Conservation (phyloP, 441 rosid genomes). For the Euphorbia corollata region DNA sequence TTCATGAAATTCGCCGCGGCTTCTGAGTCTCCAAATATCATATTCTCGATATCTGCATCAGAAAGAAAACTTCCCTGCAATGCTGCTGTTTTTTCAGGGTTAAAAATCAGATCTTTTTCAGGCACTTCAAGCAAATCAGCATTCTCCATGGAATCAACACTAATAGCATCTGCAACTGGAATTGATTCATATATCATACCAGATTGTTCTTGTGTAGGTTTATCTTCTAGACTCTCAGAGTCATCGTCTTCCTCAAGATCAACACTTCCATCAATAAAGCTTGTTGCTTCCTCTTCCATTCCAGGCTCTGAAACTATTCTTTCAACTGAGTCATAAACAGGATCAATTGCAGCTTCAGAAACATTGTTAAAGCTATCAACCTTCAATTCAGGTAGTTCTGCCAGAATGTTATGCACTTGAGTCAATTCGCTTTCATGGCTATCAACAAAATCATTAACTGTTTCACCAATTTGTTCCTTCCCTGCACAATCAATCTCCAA, state of each 20-base stretch:
- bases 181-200: conserved; percentile 19
- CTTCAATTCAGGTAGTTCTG: neutral
- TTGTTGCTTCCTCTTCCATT: conserved; percentile 10
- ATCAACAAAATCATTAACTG: conserved; percentile 2
- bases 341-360: neutral
- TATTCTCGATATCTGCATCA: conserved; percentile 33
- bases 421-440: neutral
- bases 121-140: conserved; percentile 8
- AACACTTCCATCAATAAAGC: too few relatives aligned
- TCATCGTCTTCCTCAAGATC: neutral
- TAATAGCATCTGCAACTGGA: conserved; percentile 4
- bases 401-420: neutral
- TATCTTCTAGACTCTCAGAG: conserved; percentile 20
- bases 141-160: conserved; percentile 11
- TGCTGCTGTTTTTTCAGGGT: conserved; percentile 15
- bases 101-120: conserved; percentile 13
- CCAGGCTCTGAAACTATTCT: neutral
- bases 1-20: conserved; percentile 24
- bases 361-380: neutral
- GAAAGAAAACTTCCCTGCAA: conserved; percentile 25
- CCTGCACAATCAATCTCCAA: neutral
- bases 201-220: conserved; percentile 22
- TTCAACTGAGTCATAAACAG: neutral
- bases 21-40: conserved; percentile 32
- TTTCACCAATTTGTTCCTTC: conserved; percentile 11